Evolutionary conservation across 306 rosid genomes (phyloP).

Genomic region (Dalbergia oliveri): DNA sequence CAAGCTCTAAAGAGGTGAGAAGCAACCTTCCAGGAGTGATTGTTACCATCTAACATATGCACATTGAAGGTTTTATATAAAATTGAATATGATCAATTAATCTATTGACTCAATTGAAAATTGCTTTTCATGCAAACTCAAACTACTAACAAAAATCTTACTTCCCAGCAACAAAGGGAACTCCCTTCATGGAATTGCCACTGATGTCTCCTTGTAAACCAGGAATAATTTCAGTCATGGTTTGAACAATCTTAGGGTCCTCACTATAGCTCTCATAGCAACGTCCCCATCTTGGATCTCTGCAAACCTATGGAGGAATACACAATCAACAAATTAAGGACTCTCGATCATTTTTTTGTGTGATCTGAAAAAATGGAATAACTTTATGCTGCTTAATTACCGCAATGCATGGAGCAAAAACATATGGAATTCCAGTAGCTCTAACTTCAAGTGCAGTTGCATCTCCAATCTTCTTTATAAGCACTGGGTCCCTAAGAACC

Average conservation of each 20-base stretch:
- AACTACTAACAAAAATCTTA: constrained; percentile 55
- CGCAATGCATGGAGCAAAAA: constrained; percentile 97
- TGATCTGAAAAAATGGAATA: constrained; percentile 4
- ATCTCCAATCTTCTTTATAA: constrained; percentile 86
- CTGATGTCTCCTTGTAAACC: constrained; percentile 96
- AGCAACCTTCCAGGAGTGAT: no score
- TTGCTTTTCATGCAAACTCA: background rate
- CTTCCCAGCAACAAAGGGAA: constrained; percentile 94
- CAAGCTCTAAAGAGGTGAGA: no score
- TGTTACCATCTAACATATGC: no score
- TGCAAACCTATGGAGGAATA: constrained; percentile 73
- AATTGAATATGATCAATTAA: background rate
- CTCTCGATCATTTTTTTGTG: background rate
- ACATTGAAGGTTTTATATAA: background rate
- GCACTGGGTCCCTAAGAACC: constrained; percentile 77
- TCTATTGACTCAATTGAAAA: background rate
- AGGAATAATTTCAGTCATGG: constrained; percentile 92
- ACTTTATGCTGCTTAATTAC: constrained; percentile 51
- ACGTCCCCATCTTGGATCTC: constrained; percentile 99
- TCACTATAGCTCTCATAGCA: constrained; percentile 99
- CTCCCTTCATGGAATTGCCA: constrained; percentile 65
- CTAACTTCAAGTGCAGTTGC: constrained; percentile 99
- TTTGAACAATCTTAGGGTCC: constrained; percentile 75
- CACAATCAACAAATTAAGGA: constrained; percentile 36
- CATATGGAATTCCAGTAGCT: constrained; percentile 96